Base-by-base conservation (phyloP, 2,329 filamentous ascomycete species). In the Aspergillus arachidicola region DNA sequence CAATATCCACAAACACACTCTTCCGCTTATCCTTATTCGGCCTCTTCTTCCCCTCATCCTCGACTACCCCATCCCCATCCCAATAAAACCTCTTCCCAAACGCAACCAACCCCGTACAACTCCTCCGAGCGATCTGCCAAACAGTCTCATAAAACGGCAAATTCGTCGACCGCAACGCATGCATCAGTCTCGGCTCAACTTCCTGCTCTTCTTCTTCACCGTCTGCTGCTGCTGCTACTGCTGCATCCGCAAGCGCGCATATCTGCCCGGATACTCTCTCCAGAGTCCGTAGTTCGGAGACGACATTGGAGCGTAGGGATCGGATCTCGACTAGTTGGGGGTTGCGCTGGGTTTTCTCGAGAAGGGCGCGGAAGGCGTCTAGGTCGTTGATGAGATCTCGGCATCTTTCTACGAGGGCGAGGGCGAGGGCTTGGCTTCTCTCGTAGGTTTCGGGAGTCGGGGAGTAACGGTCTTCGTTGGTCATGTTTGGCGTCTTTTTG, bases 151-250 rank as follows among this genome's bases (percentile, higher is more conserved):
- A 86, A 71, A 90, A 91, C 0, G 86, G 83, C 12, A 91, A 71
- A 75, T 92, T 92, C 0, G 87, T 89, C 9, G 87, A 89, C 57
- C 85, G 82, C 53, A 90, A 78, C 32, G 85, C 83, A 71, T 90
- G 86, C n/a, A 81, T 72, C 19, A 80, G 72, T 59, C 79, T 76
- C 62, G 69, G 68, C 59, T 76, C 61, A 32, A 57, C 59, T 57
- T 73, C 60, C 65, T 28, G 26, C 26, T 34, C 32, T 34, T 61
- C 62, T 4, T 66, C 65, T 51, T 69, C 71, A 11, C 60, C 50
- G 16, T 7, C 53, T 14, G 45, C 65, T 6, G 32, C 30, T 32
- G 45, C 65, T 6, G 32, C 32, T 32, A 38, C 65, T 6, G 61
- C 45, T n/a, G 55, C 63, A 48, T 68, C 67, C 45, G 26, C 23